Percentiles rank a stretch among this genome's conserved stretches.
Evolutionary conservation across 495 filamentous ascomycete genomes (phyloP).

Genomic region (Filosporella fistucella): DNA sequence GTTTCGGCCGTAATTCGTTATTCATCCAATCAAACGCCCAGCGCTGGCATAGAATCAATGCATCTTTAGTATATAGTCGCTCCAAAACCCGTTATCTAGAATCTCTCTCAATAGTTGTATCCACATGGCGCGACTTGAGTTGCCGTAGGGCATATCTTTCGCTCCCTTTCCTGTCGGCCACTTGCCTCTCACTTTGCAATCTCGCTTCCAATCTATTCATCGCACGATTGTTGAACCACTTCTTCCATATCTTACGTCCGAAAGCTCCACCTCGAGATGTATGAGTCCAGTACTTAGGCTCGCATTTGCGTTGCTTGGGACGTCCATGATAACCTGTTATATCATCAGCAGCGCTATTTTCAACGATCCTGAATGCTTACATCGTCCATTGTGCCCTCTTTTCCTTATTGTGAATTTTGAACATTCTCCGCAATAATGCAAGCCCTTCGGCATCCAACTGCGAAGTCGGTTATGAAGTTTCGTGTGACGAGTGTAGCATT

Average conservation of each 20-base stretch:
- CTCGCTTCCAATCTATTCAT: conserved; percentile 17
- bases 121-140: conserved; percentile 6
- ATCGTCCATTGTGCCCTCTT: conserved; percentile 11
- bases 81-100: neutral
- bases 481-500: conserved; percentile 9
- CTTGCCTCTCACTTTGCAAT: neutral
- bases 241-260: conserved; percentile 21
- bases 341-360: neutral
- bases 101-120: conserved; percentile 12
- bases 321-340: conserved; percentile 18
- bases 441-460: conserved; percentile 14
- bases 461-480: conserved; percentile 15
- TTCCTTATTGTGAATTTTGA: conserved; percentile 20
- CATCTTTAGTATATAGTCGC: neutral
- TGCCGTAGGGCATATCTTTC: conserved; percentile 19
- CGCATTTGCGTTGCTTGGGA: neutral
- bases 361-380: conserved; percentile 4
- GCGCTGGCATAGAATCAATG: no score
- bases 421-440: conserved; percentile 18
- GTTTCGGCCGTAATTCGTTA: no score
- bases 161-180: conserved; percentile 1
- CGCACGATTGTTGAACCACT: conserved; percentile 20
- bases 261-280: conserved; percentile 13
- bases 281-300: conserved; percentile 19
- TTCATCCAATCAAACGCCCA: no score